Percentiles rank a stretch among this genome's conserved stretches.
phyloP scores from a whole-genome alignment of 139 green algal species.

The Chlamydomonas sphaeroides region DNA sequence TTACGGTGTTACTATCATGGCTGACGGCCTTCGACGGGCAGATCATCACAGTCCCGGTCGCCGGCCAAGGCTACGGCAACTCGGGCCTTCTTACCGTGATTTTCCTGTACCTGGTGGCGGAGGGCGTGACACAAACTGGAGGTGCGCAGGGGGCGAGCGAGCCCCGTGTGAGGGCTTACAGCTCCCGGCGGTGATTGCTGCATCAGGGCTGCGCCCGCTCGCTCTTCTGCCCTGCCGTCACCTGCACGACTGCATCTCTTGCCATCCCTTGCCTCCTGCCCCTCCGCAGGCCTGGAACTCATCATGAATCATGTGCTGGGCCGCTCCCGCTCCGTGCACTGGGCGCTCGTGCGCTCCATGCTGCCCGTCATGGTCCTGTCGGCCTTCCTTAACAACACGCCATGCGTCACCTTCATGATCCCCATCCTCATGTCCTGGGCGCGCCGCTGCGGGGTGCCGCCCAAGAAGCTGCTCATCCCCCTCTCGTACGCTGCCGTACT shows the following conservation, averaged over 20 bases:
- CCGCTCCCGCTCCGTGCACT: conserved; percentile 36
- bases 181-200: too few species aligned
- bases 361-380: conserved; percentile 64
- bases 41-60: conserved; percentile 2
- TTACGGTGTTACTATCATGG: conserved; percentile 11
- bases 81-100: conserved; percentile 24
- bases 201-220: too few species aligned
- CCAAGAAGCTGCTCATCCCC: conserved; percentile 75
- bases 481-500: conserved; percentile 79
- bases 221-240: too few species aligned
- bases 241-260: too few species aligned
- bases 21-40: conserved; percentile 7
- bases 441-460: not conserved
- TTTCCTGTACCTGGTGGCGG: conserved; percentile 25
- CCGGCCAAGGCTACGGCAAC: conserved; percentile 23
- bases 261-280: not conserved
- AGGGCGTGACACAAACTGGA: conserved; percentile 37
- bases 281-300: conserved; percentile 24
- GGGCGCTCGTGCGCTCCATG: conserved; percentile 38
- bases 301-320: conserved; percentile 38
- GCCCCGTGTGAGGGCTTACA: not conserved
- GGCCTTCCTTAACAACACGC: conserved; percentile 90
- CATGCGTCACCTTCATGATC: conserved; percentile 59
- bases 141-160: too few species aligned
- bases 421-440: conserved; percentile 59